Percentiles rank a stretch among this genome's conserved stretches.
phyloP scores from a whole-genome alignment of 129 eudicot species.

The Helianthus tuberosus region DNA sequence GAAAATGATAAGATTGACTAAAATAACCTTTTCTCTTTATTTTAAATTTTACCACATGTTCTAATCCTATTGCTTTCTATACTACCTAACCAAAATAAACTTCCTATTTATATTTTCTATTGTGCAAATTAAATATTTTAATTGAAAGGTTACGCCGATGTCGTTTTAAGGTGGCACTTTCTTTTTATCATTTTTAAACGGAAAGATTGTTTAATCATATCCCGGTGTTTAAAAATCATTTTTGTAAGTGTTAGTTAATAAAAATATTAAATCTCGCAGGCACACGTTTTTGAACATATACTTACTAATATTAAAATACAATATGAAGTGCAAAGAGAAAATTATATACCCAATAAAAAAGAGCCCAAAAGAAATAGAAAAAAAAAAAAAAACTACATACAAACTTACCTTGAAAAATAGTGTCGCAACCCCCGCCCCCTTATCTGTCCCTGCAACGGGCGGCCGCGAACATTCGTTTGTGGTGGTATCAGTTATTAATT shows the following conservation, averaged over 20 bases:
- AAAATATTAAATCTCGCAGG: not conserved
- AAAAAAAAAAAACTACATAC: too few relatives aligned
- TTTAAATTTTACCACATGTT: too few relatives aligned
- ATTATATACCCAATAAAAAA: not conserved
- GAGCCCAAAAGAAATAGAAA: not conserved
- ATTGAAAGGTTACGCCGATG: not conserved
- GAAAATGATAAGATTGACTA: too few relatives aligned
- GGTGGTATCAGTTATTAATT: too few relatives aligned
- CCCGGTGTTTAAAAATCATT: not conserved
- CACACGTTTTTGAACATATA: not conserved
- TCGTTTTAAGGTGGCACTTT: not conserved
- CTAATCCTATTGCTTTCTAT: too few relatives aligned
- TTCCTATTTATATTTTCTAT: not conserved
- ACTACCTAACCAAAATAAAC: too few relatives aligned
- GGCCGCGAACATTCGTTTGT: too few relatives aligned
- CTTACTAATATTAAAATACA: not conserved
- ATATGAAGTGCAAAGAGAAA: not conserved
- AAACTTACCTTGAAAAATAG: too few relatives aligned
- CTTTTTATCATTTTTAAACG: not conserved
- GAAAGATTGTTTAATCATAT: not conserved
- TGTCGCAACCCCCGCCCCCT: too few relatives aligned
- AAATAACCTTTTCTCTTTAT: too few relatives aligned
- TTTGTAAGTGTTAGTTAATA: not conserved
- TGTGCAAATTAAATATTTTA: not conserved
- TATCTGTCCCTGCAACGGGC: too few relatives aligned